These are phyloP conservation scores for Pterocarpus santalinus DNA, from an alignment of 306 rosid genomes.

Conservation along the genomic window DNA sequence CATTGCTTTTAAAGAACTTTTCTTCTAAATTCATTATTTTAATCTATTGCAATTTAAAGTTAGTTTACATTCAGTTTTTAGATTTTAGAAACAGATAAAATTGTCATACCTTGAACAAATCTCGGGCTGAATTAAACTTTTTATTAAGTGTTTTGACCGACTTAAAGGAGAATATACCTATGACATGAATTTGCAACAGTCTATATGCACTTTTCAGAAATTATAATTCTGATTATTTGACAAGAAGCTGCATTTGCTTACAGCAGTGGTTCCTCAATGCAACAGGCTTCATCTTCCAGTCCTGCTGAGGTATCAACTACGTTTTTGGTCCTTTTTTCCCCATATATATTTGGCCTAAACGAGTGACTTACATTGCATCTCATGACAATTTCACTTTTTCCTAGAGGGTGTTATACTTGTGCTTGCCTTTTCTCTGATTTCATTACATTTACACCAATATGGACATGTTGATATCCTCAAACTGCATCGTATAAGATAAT, in stretches of 20 bases:
- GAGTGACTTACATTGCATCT: conserved; percentile 14
- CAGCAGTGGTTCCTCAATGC: conserved; percentile 64
- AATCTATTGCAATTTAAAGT: background rate
- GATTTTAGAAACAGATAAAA: background rate
- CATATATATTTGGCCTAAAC: conserved; percentile 19
- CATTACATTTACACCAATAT: background rate
- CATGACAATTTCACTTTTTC: conserved; percentile 9
- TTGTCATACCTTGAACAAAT: background rate
- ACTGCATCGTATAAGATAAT: background rate
- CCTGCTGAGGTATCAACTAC: conserved; percentile 69
- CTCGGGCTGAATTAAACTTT: background rate
- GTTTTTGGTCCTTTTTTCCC: background rate
- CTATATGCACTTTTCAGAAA: background rate
- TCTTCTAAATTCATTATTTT: background rate
- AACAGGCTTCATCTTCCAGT: conserved; percentile 70
- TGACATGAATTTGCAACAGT: conserved; percentile 5
- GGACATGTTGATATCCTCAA: conserved; percentile 14
- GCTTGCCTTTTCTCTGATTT: conserved; percentile 18
- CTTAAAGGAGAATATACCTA: background rate
- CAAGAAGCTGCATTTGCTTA: conserved; percentile 47
- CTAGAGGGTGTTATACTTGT: background rate
- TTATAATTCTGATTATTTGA: conserved; percentile 36
- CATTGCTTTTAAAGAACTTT: background rate
- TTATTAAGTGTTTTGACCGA: background rate
- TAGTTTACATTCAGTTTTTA: background rate